Percentiles rank a stretch among this genome's conserved stretches.
Evolutionary conservation across 768 basidiomycete genomes (phyloP).

Genomic region (Coprinopsis strossmayeri): DNA sequence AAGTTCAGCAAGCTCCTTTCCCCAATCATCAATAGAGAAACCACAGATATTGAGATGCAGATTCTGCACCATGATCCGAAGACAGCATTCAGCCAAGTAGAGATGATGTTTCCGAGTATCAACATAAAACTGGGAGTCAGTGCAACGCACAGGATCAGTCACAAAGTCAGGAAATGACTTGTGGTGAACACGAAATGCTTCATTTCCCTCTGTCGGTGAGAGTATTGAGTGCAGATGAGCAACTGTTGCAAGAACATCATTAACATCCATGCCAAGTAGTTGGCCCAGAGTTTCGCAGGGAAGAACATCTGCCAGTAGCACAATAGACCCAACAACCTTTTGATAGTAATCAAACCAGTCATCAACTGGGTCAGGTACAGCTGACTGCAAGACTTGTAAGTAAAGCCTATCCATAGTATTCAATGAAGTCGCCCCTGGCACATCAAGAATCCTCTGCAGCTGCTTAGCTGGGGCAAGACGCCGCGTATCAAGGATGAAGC

Average conservation of each 20-base stretch:
- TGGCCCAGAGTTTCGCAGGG: neutral
- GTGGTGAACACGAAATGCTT: neutral
- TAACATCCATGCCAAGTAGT: neutral
- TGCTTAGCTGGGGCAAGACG: neutral
- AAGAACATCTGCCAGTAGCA: neutral
- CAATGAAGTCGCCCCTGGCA: neutral
- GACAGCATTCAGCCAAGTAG: neutral
- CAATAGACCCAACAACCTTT: constrained; percentile 2
- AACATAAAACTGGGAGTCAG: neutral
- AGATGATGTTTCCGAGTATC: neutral
- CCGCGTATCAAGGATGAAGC: neutral
- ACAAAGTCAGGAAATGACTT: constrained; percentile 7
- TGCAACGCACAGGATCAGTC: neutral
- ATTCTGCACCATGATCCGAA: neutral
- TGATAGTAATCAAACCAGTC: constrained; percentile 1
- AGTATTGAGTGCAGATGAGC: neutral
- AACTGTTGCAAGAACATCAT: neutral
- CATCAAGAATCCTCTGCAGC: neutral
- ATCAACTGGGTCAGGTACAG: neutral
- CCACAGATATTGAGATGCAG: neutral
- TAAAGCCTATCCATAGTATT: constrained; percentile 1
- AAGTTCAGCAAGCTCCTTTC: neutral
- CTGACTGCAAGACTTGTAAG: neutral
- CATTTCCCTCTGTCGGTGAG: neutral
- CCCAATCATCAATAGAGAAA: neutral